phyloP scores from a whole-genome alignment of 169 alveolate species.

The Perkinsus olseni region DNA sequence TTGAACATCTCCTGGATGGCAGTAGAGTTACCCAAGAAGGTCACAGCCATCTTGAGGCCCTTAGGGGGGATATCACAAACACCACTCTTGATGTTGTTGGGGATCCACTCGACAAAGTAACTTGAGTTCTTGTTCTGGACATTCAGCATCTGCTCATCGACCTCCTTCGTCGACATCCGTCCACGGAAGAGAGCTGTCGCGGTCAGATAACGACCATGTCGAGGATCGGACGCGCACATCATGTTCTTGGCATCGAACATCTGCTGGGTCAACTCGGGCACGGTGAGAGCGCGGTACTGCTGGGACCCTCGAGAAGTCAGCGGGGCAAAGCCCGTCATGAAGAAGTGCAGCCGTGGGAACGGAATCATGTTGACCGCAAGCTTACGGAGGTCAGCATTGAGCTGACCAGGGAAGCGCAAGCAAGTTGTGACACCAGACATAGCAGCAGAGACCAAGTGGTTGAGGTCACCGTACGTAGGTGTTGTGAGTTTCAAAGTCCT shows the following conservation, averaged over 20 bases:
- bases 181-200: conserved; percentile 98
- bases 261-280: conserved; percentile 97
- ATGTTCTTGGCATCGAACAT: conserved; percentile 98
- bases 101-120: conserved; percentile 95
- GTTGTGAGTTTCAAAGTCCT: conserved; percentile 92
- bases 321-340: conserved; percentile 98
- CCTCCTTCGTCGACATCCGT: conserved; percentile 95
- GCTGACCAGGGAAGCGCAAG: conserved; percentile 88
- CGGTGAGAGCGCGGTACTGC: conserved; percentile 96
- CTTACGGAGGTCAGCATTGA: conserved; percentile 84
- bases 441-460: conserved; percentile 89
- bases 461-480: conserved; percentile 95
- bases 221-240: conserved; percentile 99
- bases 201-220: conserved; percentile 97
- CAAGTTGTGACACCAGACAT: conserved; percentile 91
- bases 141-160: conserved; percentile 94
- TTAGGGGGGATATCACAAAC: conserved; percentile 94
- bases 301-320: conserved; percentile 94
- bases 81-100: conserved; percentile 79
- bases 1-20: conserved; percentile 91
- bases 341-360: conserved; percentile 96
- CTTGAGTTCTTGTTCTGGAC: conserved; percentile 94
- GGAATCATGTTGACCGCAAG: conserved; percentile 95
- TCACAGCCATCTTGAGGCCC: conserved; percentile 89
- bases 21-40: conserved; percentile 91